A percentile compares a stretch with the other conserved stretches of the same genome.
These are phyloP conservation scores for Hemisphaericaspora subhashii DNA, from an alignment of 1,139 yeast species.

Conservation along the genomic window DNA sequence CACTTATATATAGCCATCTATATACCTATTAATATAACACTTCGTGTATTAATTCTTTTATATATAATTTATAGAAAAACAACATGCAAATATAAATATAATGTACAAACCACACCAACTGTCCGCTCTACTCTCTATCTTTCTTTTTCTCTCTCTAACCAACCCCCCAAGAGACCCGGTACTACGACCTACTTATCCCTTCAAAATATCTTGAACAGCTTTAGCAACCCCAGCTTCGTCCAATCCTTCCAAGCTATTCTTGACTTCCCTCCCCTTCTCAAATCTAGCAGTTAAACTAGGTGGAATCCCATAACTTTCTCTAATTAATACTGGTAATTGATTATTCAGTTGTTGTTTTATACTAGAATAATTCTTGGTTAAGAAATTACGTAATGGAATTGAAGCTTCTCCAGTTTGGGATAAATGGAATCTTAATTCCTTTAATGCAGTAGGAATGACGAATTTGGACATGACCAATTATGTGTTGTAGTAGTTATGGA, in stretches of 20 bases:
- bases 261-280: constrained; percentile 46
- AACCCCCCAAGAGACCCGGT: too few species aligned
- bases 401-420: constrained; percentile 76
- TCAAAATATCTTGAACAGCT: constrained; percentile 41
- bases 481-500: too few species aligned
- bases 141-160: background rate
- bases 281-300: constrained; percentile 77
- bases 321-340: constrained; percentile 64
- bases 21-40: too few species aligned
- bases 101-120: background rate
- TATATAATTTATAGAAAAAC: too few species aligned
- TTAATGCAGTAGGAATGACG: constrained; percentile 63
- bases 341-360: constrained; percentile 50
- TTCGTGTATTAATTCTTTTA: background rate
- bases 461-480: constrained; percentile 50
- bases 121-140: background rate
- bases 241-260: constrained; percentile 45
- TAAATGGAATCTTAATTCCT: constrained; percentile 76
- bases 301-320: constrained; percentile 72
- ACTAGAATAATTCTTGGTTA: constrained; percentile 58
- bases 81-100: constrained; percentile 3
- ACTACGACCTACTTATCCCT: too few species aligned
- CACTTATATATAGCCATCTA: too few species aligned
- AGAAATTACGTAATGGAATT: constrained; percentile 61
- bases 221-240: constrained; percentile 40